These are phyloP conservation scores for Artemisia annua DNA, from an alignment of 129 eudicot species.

Conservation along the genomic window DNA sequence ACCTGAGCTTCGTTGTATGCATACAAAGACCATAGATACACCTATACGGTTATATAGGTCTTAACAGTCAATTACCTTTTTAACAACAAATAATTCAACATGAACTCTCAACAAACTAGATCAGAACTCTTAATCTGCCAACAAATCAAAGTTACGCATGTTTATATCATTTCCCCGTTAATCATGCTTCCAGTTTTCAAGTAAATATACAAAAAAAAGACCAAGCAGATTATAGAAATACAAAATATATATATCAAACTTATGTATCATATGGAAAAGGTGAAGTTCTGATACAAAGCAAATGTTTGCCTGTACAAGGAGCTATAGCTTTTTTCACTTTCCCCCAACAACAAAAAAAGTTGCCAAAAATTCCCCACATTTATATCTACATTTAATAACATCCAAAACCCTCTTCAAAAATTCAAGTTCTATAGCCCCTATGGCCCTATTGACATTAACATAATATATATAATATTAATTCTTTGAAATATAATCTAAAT, in stretches of 20 bases:
- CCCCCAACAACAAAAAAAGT: slow-evolving; percentile 33
- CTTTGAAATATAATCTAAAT: slow-evolving; percentile 11
- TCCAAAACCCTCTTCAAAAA: slow-evolving; percentile 42
- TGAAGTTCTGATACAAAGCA: slow-evolving; percentile 49
- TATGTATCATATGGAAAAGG: slow-evolving; percentile 38
- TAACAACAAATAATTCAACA: too few species aligned
- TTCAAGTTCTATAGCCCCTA: slow-evolving; percentile 37
- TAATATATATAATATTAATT: slow-evolving; percentile 22
- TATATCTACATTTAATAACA: slow-evolving; percentile 56
- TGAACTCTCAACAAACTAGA: too few species aligned
- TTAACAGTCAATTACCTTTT: too few species aligned
- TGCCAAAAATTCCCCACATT: slow-evolving; percentile 48
- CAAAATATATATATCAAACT: slow-evolving; percentile 31
- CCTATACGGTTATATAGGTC: too few species aligned
- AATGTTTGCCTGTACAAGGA: slow-evolving; percentile 52
- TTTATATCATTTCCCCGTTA: too few species aligned
- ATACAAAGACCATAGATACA: too few species aligned
- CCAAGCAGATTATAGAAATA: background rate
- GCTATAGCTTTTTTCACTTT: slow-evolving; percentile 21
- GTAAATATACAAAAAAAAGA: background rate
- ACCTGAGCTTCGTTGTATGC: too few species aligned
- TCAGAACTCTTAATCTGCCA: too few species aligned
- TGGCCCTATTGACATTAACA: slow-evolving; percentile 39
- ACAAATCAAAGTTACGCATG: too few species aligned
- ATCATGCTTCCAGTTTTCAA: background rate